Conservation (phyloP, 768 basidiomycete species). For the Royoungia palumana region DNA sequence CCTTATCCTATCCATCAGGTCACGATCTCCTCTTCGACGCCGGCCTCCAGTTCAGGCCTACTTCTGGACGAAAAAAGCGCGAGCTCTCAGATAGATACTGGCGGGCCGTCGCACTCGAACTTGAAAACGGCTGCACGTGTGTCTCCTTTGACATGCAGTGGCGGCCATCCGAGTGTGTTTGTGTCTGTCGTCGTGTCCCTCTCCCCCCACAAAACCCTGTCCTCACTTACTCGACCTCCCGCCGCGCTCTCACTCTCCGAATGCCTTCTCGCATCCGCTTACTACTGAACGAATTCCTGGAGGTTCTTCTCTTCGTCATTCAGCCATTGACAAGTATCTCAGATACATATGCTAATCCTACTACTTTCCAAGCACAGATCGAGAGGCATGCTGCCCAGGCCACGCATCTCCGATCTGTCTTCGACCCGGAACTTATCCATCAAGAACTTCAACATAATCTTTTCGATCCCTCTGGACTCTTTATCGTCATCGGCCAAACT, state of each 20-base stretch:
- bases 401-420: slow-evolving; percentile 63
- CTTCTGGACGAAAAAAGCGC: slow-evolving; percentile 67
- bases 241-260: slow-evolving; percentile 53
- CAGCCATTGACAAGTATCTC: slow-evolving; percentile 68
- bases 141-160: slow-evolving; percentile 66
- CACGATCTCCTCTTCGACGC: slow-evolving; percentile 90
- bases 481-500: slow-evolving; percentile 73
- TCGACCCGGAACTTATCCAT: slow-evolving; percentile 80
- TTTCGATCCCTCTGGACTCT: slow-evolving; percentile 77
- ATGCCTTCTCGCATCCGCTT: slow-evolving; percentile 69
- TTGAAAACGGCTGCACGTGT: slow-evolving; percentile 81
- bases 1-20: slow-evolving; percentile 40
- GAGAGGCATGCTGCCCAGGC: slow-evolving; percentile 63
- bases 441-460: slow-evolving; percentile 75
- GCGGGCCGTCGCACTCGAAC: slow-evolving; percentile 74
- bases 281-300: slow-evolving; percentile 72
- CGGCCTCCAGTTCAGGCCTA: slow-evolving; percentile 77
- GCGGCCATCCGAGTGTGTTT: slow-evolving; percentile 51
- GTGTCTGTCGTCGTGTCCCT: slow-evolving; percentile 49
- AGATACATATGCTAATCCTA: slow-evolving; percentile 58
- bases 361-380: slow-evolving; percentile 56
- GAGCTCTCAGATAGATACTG: slow-evolving; percentile 80
- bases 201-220: slow-evolving; percentile 40
- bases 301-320: slow-evolving; percentile 81
- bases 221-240: slow-evolving; percentile 43